A percentile compares a stretch with the other conserved stretches of the same genome.
phyloP scores from a whole-genome alignment of 371 early-diverging fungal species.

The Polyrhizophydium stewartii region DNA sequence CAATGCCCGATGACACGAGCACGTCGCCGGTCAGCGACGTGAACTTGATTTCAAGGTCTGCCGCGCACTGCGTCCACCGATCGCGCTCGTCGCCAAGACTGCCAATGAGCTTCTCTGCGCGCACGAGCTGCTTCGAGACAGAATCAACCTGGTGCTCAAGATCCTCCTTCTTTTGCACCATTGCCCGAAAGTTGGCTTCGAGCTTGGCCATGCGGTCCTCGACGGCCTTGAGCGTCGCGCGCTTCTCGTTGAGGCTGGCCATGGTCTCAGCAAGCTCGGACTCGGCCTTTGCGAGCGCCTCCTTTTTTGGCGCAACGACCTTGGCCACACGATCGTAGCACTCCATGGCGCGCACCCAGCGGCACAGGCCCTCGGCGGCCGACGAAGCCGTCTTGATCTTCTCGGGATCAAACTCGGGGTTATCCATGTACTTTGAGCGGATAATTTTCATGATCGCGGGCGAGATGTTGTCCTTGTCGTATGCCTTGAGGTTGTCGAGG shows the following conservation, averaged over 20 bases:
- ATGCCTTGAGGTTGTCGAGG: slow-evolving; percentile 38
- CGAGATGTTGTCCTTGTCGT: slow-evolving; percentile 51
- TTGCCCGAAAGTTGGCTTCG: slow-evolving; percentile 42
- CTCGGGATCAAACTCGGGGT: slow-evolving; percentile 54
- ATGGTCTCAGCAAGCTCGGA: slow-evolving; percentile 44
- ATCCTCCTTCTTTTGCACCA: slow-evolving; percentile 44
- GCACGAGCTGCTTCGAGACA: slow-evolving; percentile 48
- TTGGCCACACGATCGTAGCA: slow-evolving; percentile 51
- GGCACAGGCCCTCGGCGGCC: slow-evolving; percentile 52
- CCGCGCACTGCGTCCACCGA: slow-evolving; percentile 50
- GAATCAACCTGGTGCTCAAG: slow-evolving; percentile 47
- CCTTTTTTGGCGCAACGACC: slow-evolving; percentile 49
- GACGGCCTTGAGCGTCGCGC: slow-evolving; percentile 45
- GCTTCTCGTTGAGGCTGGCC: slow-evolving; percentile 44
- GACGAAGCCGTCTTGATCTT: slow-evolving; percentile 51
- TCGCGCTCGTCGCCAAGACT: slow-evolving; percentile 49
- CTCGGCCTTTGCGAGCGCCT: slow-evolving; percentile 43
- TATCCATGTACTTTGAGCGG: slow-evolving; percentile 46
- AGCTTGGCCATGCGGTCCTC: slow-evolving; percentile 46
- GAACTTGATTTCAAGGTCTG: slow-evolving; percentile 34
- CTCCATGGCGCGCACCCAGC: slow-evolving; percentile 54
- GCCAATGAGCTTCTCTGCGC: slow-evolving; percentile 52
- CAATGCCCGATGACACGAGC: slow-evolving; percentile 45
- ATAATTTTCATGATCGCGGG: slow-evolving; percentile 50
- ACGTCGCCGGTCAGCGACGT: slow-evolving; percentile 46